A percentile compares a stretch with the other conserved stretches of the same genome.
These are phyloP conservation scores for Leccinum fuscescens DNA, from an alignment of 1,284 basidiomycete genomes.

Conservation along the genomic window DNA sequence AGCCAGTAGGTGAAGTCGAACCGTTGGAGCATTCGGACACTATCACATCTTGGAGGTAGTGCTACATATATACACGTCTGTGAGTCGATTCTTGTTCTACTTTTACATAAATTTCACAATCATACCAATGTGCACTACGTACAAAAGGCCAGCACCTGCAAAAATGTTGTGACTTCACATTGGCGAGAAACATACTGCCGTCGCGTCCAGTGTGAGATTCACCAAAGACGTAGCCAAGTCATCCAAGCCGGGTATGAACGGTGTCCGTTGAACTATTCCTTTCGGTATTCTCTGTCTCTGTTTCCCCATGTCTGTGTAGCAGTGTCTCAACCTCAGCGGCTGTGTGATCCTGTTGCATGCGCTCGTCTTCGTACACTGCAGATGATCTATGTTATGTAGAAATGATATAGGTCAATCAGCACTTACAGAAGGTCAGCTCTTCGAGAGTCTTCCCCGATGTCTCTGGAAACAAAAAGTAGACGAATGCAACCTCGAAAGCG, in stretches of 20 bases:
- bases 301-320: neutral
- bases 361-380: conserved; percentile 14
- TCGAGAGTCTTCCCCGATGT: conserved; percentile 53
- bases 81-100: neutral
- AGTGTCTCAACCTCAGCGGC: neutral
- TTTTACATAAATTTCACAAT: neutral
- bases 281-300: neutral
- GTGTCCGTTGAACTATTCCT: neutral
- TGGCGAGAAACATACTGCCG: neutral
- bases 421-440: conserved; percentile 59
- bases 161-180: neutral
- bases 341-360: neutral
- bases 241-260: neutral
- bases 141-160: neutral
- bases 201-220: neutral
- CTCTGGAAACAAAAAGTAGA: conserved; percentile 56
- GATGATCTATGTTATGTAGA: neutral
- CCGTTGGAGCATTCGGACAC: neutral
- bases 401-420: too few relatives aligned
- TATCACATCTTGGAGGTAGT: neutral
- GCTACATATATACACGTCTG: neutral
- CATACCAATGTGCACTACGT: neutral
- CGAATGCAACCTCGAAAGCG: conserved; percentile 44
- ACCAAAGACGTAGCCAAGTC: neutral
- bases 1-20: neutral